phyloP scores from a whole-genome alignment of 768 basidiomycete species.

The Ramaria sp. region DNA sequence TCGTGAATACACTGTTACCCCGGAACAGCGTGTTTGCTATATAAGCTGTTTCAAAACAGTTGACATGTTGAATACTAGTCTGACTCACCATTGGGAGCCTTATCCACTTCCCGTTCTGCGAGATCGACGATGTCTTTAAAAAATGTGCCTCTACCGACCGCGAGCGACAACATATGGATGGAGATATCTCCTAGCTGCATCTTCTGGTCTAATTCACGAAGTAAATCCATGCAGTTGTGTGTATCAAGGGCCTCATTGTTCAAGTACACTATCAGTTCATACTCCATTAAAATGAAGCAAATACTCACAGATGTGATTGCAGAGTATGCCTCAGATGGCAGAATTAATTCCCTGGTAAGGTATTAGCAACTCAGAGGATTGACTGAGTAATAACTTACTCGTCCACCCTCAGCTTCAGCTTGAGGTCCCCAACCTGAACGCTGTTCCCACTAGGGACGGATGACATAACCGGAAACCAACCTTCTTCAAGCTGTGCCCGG shows the following conservation, averaged over 20 bases:
- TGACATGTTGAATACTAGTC: neutral
- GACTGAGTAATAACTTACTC: constrained; percentile 42
- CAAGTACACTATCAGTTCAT: constrained; percentile 7
- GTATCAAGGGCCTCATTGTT: constrained; percentile 37
- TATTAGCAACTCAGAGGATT: neutral
- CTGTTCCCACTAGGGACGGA: constrained; percentile 36
- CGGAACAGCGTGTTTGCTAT: constrained; percentile 67
- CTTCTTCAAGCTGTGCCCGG: constrained; percentile 64
- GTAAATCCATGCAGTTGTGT: constrained; percentile 66
- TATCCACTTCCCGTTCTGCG: constrained; percentile 61
- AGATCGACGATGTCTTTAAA: constrained; percentile 62
- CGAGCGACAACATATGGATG: constrained; percentile 54
- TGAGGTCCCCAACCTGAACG: constrained; percentile 63
- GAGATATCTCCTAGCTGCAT: constrained; percentile 56
- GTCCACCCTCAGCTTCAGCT: constrained; percentile 60
- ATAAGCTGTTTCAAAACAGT: constrained; percentile 1
- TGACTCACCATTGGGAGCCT: constrained; percentile 49
- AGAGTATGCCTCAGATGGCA: constrained; percentile 56
- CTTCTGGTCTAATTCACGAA: constrained; percentile 57
- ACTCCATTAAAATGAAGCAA: neutral
- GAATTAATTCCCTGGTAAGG: constrained; percentile 56
- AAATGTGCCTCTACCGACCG: constrained; percentile 53
- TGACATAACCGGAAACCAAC: constrained; percentile 73
- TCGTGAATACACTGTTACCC: constrained; percentile 41
- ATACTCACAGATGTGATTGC: constrained; percentile 24